Evolutionary conservation across 2,329 filamentous ascomycete species (phyloP).

Genomic region (Pseudogymnoascus sp.): DNA sequence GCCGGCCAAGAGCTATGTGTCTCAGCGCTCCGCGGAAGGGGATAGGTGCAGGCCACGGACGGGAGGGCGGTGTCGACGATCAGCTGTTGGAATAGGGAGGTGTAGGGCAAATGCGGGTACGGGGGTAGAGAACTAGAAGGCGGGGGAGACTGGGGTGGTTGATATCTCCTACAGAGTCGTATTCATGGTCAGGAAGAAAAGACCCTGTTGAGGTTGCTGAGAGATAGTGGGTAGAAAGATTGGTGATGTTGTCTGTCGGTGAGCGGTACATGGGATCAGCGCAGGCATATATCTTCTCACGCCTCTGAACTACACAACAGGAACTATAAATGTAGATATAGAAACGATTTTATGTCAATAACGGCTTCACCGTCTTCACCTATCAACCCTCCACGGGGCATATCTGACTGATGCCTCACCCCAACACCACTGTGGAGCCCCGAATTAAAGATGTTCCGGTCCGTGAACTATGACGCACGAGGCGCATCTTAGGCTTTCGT

Average conservation of each 20-base stretch:
- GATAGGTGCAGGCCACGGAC: not conserved
- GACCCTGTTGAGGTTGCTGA: not conserved
- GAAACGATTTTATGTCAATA: not conserved
- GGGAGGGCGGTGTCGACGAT: constrained; percentile 3
- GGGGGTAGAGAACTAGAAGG: not conserved
- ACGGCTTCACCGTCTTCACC: constrained; percentile 1
- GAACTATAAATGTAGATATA: not conserved
- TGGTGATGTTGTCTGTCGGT: not conserved
- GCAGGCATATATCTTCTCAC: not conserved
- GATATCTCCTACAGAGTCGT: not conserved
- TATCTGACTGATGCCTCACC: constrained; percentile 4
- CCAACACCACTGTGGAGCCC: not conserved
- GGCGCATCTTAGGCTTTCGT: not conserved
- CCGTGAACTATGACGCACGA: constrained; percentile 6
- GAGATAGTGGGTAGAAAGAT: not conserved
- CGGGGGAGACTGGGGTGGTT: not conserved
- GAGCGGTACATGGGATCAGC: not conserved
- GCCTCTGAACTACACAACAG: not conserved
- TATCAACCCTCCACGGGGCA: not conserved
- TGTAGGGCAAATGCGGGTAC: not conserved
- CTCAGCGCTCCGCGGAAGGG: not conserved
- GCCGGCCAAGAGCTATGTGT: not conserved
- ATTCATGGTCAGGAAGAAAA: not conserved
- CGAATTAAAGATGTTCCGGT: constrained; percentile 9
- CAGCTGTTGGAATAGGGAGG: not conserved